A percentile compares a stretch with the other conserved stretches of the same genome.
Evolutionary conservation across 805 yeast genomes (phyloP).

Genomic region (Blastobotrys terrestris): DNA sequence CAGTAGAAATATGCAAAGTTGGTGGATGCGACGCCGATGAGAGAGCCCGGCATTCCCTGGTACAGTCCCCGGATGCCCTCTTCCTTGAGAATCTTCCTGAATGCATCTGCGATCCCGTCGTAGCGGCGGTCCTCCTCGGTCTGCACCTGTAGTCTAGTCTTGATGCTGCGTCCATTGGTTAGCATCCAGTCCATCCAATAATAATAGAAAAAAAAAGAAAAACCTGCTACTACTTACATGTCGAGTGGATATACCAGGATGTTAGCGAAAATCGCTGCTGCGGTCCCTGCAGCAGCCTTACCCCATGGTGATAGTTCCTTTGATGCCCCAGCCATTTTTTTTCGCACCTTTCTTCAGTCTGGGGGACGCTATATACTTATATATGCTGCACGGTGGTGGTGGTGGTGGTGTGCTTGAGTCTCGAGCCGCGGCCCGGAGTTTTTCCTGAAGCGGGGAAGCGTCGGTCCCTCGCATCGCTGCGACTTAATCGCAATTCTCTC

Average conservation of each 20-base stretch:
- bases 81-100: conserved; percentile 45
- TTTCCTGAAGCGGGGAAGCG: background rate
- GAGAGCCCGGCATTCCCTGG: conserved; percentile 61
- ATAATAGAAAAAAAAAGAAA: too few relatives aligned
- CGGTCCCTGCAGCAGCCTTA: conserved; percentile 74
- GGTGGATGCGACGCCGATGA: conserved; percentile 67
- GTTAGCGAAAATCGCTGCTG: conserved; percentile 76
- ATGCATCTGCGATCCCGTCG: conserved; percentile 55
- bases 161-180: too few relatives aligned
- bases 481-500: background rate
- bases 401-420: background rate
- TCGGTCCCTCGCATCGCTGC: background rate
- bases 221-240: conserved; percentile 34
- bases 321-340: conserved; percentile 9
- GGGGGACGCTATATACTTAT: background rate
- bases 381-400: background rate
- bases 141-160: conserved; percentile 73
- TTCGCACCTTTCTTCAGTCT: background rate
- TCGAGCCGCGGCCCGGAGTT: background rate
- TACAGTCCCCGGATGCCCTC: conserved; percentile 67
- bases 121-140: conserved; percentile 34
- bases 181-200: too few relatives aligned
- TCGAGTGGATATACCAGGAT: conserved; percentile 76
- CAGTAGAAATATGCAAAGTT: conserved; percentile 82
- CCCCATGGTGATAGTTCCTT: conserved; percentile 51